Conservation (phyloP, 2,329 filamentous ascomycete genomes). For the Chaetomium strumarium region DNA sequence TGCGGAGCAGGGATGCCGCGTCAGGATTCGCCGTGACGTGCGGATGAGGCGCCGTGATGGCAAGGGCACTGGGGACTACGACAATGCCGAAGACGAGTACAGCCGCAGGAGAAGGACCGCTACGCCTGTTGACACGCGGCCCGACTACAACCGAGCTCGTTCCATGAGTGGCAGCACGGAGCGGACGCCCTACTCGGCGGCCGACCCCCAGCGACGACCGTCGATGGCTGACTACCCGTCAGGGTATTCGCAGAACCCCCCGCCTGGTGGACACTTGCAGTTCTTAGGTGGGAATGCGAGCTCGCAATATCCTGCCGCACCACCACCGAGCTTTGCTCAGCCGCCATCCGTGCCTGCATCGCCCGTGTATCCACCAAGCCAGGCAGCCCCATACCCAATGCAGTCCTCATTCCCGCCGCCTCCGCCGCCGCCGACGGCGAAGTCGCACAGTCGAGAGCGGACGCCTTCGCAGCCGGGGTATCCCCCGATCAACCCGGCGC, state of each 20-base stretch:
- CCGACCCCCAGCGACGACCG: conserved; percentile 28
- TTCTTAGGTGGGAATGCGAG: conserved; percentile 24
- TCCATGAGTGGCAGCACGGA: conserved; percentile 31
- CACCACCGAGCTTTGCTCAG: conserved; percentile 22
- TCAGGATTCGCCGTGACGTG: conserved; percentile 82
- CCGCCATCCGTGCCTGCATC: conserved; percentile 30
- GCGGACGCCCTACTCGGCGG: conserved; percentile 27
- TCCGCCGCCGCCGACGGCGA: conserved; percentile 23
- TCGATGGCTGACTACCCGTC: conserved; percentile 31
- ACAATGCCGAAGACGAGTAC: conserved; percentile 30
- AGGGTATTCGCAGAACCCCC: conserved; percentile 24
- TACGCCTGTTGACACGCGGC: conserved; percentile 28
- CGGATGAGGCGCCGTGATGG: conserved; percentile 47
- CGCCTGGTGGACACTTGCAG: conserved; percentile 25
- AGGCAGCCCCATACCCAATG: conserved; percentile 15
- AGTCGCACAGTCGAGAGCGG: conserved; percentile 26
- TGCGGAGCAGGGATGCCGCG: conserved; percentile 92
- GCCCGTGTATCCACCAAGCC: conserved; percentile 27
- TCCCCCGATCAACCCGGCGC: conserved; percentile 23
- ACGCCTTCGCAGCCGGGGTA: conserved; percentile 28
- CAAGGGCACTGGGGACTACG: conserved; percentile 28
- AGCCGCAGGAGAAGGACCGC: conserved; percentile 29
- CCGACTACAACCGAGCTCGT: conserved; percentile 27
- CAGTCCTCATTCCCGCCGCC: conserved; percentile 21
- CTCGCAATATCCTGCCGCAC: conserved; percentile 24